A percentile compares a stretch with the other conserved stretches of the same genome.
These are phyloP conservation scores for Raphanus sativus DNA, from an alignment of 345 rosid genomes.

Conservation along the genomic window DNA sequence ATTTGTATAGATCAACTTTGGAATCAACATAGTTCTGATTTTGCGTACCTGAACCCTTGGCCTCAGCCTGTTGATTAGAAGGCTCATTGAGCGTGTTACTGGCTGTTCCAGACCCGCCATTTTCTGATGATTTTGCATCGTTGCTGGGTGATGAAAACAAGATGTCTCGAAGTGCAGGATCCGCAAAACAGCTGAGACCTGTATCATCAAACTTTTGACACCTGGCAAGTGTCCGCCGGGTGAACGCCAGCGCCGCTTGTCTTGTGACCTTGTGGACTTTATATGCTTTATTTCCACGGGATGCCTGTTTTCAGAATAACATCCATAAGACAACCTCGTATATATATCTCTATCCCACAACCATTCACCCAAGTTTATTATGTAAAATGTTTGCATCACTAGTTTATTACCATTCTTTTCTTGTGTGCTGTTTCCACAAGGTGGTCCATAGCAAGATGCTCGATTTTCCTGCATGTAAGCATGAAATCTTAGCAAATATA, in stretches of 20 bases:
- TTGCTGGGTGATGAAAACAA: slow-evolving; percentile 66
- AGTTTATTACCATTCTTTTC: slow-evolving; percentile 65
- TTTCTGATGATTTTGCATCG: slow-evolving; percentile 77
- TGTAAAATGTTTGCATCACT: not conserved
- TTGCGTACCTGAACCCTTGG: slow-evolving; percentile 76
- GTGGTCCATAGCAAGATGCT: slow-evolving; percentile 79
- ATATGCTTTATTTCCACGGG: slow-evolving; percentile 63
- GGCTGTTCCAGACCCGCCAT: slow-evolving; percentile 95
- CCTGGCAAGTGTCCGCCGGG: slow-evolving; percentile 72
- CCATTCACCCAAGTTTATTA: not conserved
- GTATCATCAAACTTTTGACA: slow-evolving; percentile 71
- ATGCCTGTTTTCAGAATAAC: slow-evolving; percentile 51
- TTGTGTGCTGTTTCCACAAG: slow-evolving; percentile 82
- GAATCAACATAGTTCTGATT: slow-evolving; percentile 7
- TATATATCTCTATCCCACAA: slow-evolving; percentile 12
- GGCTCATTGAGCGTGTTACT: slow-evolving; percentile 83
- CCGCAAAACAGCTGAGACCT: slow-evolving; percentile 81
- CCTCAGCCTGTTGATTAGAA: slow-evolving; percentile 63
- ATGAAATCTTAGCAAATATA: slow-evolving; percentile 27
- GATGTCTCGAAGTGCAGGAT: slow-evolving; percentile 67
- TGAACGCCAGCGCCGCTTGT: slow-evolving; percentile 72
- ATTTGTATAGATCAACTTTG: not conserved
- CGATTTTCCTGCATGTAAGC: slow-evolving; percentile 63
- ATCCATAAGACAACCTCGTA: not conserved
- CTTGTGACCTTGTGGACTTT: slow-evolving; percentile 76